Evolutionary conservation across 2,329 filamentous ascomycete genomes (phyloP), one percentile per base, ranked within the genome.

Genomic region (Arthrobotrys megalospora): DNA sequence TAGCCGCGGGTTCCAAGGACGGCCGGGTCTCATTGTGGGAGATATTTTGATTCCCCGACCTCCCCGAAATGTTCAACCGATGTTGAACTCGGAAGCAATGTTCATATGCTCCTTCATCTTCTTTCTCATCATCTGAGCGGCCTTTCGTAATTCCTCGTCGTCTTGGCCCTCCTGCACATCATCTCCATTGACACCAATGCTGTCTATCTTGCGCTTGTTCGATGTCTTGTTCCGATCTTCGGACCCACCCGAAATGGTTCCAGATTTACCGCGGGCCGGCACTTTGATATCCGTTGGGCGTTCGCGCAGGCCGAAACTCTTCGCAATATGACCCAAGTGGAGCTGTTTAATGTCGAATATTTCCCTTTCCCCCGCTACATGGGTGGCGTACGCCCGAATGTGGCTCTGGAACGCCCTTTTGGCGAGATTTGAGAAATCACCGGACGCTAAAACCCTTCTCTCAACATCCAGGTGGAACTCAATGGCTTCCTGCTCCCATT

Each of bases 1-100:
- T 98, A 64, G 96, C 92, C 16, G 93, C 90, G 0, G 96, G 96
- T 0, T 92, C 93, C 69, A 99, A 98, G 84, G 96, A 98, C 85
- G 96, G 95, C 16, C 97, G 96, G 84, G 90, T 98, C 80, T 97
- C 93, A 83, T 86, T 99, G 81, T 99, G 96, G 96, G 93, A 97
- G 85, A 90, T 98, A 75, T 99, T 96, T 84, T 94, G 79, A 65
- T 34, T 8, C 45, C 41, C 10, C n/a, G 34, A 28, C 24, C 24
- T 28, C 24, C 24, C n/a, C 21, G n/a, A 21, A 16, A 47, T 28
- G 12, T 63, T 60, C 64, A 91, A 14, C 90, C 90, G 83, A 92
- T 88, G 83, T 92, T 92, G 82, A 92, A 92, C 85, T 92, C 90
- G 80, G 87, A 87, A 19, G 89, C 88, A 76, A 86, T 87, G 80